These are phyloP conservation scores for Allomyces javanicus DNA, from an alignment of 192 early-diverging fungal species.

Conservation along the genomic window DNA sequence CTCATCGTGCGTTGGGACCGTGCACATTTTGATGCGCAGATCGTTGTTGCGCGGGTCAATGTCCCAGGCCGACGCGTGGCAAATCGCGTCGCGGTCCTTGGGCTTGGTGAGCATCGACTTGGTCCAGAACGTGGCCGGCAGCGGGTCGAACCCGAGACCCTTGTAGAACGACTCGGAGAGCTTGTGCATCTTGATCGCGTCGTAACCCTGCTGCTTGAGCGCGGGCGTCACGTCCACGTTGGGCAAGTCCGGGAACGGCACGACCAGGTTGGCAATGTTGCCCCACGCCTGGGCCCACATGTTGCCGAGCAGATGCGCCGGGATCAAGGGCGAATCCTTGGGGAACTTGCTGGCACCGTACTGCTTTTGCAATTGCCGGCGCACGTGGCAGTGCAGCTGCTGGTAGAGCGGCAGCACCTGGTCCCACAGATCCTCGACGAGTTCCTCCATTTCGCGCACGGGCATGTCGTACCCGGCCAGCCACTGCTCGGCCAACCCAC, in stretches of 20 bases:
- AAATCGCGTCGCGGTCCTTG: constrained; percentile 7
- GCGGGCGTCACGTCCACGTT: constrained; percentile 4
- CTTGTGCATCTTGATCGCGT: constrained; percentile 8
- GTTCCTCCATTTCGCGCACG: constrained; percentile 6
- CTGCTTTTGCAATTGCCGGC: constrained; percentile 5
- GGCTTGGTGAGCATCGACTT: constrained; percentile 12
- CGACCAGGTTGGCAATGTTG: constrained; percentile 8
- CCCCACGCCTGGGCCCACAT: constrained; percentile 17
- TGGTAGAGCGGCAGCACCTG: constrained; percentile 13
- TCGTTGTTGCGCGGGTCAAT: constrained; percentile 8
- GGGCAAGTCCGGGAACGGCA: constrained; percentile 10
- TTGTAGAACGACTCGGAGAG: constrained; percentile 15
- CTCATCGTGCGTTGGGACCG: constrained; percentile 7
- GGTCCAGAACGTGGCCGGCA: constrained; percentile 11
- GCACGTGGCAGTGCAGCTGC: constrained; percentile 14
- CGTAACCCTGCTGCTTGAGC: constrained; percentile 6
- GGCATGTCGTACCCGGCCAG: constrained; percentile 11
- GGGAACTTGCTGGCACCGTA: constrained; percentile 6
- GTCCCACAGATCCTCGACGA: constrained; percentile 7
- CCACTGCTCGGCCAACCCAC: constrained; percentile 9
- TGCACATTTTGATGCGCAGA: constrained; percentile 19
- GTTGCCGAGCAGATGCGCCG: constrained; percentile 14
- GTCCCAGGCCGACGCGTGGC: constrained; percentile 17
- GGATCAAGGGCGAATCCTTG: constrained; percentile 6
- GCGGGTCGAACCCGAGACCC: constrained; percentile 6